A percentile compares a stretch with the other conserved stretches of the same genome.
phyloP scores from a whole-genome alignment of 352 stramenopile genomes.

The Thraustotheca clavata region DNA sequence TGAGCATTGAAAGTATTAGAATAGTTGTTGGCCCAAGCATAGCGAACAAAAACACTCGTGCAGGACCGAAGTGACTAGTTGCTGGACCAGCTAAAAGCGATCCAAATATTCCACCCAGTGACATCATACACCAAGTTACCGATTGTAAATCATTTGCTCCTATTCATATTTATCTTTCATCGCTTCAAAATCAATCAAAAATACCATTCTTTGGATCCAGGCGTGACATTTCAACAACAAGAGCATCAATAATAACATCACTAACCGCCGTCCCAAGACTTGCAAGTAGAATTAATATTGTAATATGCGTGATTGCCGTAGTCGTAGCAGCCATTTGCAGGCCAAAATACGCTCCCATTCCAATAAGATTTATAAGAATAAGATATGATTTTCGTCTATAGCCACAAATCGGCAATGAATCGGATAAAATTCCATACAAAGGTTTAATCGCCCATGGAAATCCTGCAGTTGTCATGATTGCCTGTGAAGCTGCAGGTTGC shows the following conservation, averaged over 20 bases:
- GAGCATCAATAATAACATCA: conserved; percentile 95
- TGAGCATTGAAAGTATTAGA: conserved; percentile 78
- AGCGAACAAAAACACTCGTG: conserved; percentile 90
- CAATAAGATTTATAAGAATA: conserved; percentile 75
- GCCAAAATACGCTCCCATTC: conserved; percentile 43
- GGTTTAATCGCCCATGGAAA: conserved; percentile 95
- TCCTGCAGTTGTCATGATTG: conserved; percentile 89
- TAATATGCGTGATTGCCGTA: conserved; percentile 33
- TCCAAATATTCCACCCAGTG: conserved; percentile 87
- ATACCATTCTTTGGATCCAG: conserved; percentile 59
- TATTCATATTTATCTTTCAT: conserved; percentile 25
- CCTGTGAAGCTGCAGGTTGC: conserved; percentile 87
- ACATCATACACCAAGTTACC: conserved; percentile 91
- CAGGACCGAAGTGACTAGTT: conserved; percentile 84
- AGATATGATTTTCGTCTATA: conserved; percentile 95
- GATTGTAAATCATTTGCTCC: conserved; percentile 90
- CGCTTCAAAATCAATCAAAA: background rate
- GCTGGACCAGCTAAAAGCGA: conserved; percentile 89
- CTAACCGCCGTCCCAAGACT: conserved; percentile 88
- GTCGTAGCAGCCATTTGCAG: conserved; percentile 49
- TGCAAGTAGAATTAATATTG: conserved; percentile 65
- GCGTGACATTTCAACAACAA: conserved; percentile 92
- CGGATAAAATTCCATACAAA: conserved; percentile 93
- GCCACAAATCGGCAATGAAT: conserved; percentile 90
- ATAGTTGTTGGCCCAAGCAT: conserved; percentile 85